A percentile compares a stretch with the other conserved stretches of the same genome.
These are phyloP conservation scores for Cladobotryum protrusum DNA, from an alignment of 2,329 filamentous ascomycete genomes.

Conservation along the genomic window DNA sequence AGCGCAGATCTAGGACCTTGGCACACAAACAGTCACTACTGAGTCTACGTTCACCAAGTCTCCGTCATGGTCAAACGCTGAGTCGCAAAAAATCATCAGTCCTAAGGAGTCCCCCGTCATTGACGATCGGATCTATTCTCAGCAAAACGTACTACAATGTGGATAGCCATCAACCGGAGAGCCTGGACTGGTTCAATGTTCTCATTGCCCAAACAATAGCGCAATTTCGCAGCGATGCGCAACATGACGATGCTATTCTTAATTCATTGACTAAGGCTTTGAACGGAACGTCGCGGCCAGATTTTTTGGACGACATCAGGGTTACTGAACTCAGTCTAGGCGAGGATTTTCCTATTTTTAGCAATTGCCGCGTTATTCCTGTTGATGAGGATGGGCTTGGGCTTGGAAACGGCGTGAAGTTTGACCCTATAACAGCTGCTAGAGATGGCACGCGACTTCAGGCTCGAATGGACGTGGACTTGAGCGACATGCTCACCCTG, in stretches of 20 bases:
- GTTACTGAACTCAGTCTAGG: slow-evolving; percentile 91
- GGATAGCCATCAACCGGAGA: slow-evolving; percentile 91
- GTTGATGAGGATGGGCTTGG: slow-evolving; percentile 71
- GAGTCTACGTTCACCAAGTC: slow-evolving; percentile 46
- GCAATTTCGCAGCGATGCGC: slow-evolving; percentile 86
- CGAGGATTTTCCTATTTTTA: slow-evolving; percentile 97
- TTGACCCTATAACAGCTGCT: slow-evolving; percentile 46
- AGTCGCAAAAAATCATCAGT: slow-evolving; percentile 66
- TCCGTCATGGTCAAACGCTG: slow-evolving; percentile 37
- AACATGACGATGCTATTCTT: slow-evolving; percentile 85
- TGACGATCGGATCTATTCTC: slow-evolving; percentile 90
- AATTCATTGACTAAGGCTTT: slow-evolving; percentile 76
- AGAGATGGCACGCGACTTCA: slow-evolving; percentile 72
- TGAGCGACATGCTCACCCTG: slow-evolving; percentile 92
- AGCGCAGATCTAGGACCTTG: slow-evolving; percentile 65
- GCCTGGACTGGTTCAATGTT: slow-evolving; percentile 98
- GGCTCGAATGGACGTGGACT: slow-evolving; percentile 92
- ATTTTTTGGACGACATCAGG: slow-evolving; percentile 87
- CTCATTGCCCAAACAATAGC: slow-evolving; percentile 94
- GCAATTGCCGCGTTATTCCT: slow-evolving; percentile 92
- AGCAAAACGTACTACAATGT: slow-evolving; percentile 98
- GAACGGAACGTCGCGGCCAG: slow-evolving; percentile 80
- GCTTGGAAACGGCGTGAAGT: slow-evolving; percentile 44
- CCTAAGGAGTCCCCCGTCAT: slow-evolving; percentile 62
- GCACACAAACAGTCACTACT: slow-evolving; percentile 71